Evolutionary conservation across 257 asterid species (phyloP).

Genomic region (Ballota nigra): DNA sequence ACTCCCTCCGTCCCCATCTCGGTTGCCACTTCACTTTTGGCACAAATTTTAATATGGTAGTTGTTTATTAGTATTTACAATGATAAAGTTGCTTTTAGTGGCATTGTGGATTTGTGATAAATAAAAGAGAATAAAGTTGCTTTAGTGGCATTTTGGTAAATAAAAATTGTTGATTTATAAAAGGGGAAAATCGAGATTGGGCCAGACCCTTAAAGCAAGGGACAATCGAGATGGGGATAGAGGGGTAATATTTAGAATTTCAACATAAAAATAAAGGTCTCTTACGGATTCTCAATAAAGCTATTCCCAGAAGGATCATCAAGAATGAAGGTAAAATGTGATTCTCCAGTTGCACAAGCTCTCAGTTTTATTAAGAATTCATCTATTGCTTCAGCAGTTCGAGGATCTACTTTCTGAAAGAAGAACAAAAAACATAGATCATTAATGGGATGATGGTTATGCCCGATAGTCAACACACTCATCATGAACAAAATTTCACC

Average conservation of each 20-base stretch:
- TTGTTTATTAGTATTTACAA: no score
- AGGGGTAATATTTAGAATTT: background rate
- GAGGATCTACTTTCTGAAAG: slow-evolving; percentile 77
- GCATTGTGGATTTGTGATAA: no score
- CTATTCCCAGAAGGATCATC: slow-evolving; percentile 99
- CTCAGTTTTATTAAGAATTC: slow-evolving; percentile 69
- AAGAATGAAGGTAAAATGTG: slow-evolving; percentile 67
- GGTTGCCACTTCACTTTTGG: no score
- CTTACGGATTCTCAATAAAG: slow-evolving; percentile 98
- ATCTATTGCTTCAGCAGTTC: slow-evolving; percentile 83
- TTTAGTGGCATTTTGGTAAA: no score
- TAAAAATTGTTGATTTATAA: no score
- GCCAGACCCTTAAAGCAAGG: no score
- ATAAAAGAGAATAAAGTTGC: no score
- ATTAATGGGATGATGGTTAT: slow-evolving; percentile 3
- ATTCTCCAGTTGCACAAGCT: slow-evolving; percentile 74
- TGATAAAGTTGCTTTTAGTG: no score
- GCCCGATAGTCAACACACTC: slow-evolving; percentile 3
- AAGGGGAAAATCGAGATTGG: no score
- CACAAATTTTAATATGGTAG: no score
- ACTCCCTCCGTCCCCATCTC: no score
- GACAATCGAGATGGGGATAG: no score
- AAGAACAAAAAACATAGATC: slow-evolving; percentile 6
- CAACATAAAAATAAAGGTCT: slow-evolving; percentile 11
- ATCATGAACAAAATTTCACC: slow-evolving; percentile 42